Base-by-base conservation (phyloP, 495 filamentous ascomycete genomes). In the Melanomma pulvis-pyrius region DNA sequence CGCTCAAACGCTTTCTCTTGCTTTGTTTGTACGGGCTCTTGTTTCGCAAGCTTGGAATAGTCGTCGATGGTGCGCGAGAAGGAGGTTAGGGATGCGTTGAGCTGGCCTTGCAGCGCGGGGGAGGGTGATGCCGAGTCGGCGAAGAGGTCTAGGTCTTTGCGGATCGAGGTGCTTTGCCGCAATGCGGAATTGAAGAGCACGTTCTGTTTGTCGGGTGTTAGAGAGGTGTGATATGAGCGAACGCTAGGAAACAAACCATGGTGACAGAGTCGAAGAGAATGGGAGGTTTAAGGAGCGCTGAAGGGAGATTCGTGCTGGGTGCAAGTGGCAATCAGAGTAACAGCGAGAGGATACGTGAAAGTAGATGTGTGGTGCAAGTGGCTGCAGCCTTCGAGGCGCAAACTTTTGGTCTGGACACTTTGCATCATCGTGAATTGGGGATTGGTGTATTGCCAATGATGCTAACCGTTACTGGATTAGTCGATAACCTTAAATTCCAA, bases 121-220 rank as follows among this genome's bases (percentile, higher is more conserved):
- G 86, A 85, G 12, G 89, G 83, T 59, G 81, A 84, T 25, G 80
- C 73, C 12, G 85, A 82, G 66, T 87, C 83, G 53, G 88, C 77
- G 70, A 96, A 90, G 69, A 78, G 79, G 69, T 90, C 86, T 55
- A 97, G 87, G 76, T 96, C 92, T 65, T 87, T 87, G 68, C 92
- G 91, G 74, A 97, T 88, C 7, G 91, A 83, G 60, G 90, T 92
- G 49, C 88, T 90, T 81, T 97, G 93, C 79, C 96, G 96, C 29
- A 97, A 85, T 30, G 94, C 93, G 19, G 92, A 93, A 78, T 97
- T 97, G 85, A 97, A 97, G 65, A 93, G 85, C 17, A 91, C 91
- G 76, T 96, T 97, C 93, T 88, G 52, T 19, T 36, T 17, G 36
- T 53, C 5, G 19, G 1, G 53, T 56, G 32, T 36, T 26, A 8